Percentiles rank a stretch among this genome's conserved stretches.
These are phyloP conservation scores for Phytopythium mirpurense DNA, from an alignment of 352 stramenopile genomes.

Conservation along the genomic window DNA sequence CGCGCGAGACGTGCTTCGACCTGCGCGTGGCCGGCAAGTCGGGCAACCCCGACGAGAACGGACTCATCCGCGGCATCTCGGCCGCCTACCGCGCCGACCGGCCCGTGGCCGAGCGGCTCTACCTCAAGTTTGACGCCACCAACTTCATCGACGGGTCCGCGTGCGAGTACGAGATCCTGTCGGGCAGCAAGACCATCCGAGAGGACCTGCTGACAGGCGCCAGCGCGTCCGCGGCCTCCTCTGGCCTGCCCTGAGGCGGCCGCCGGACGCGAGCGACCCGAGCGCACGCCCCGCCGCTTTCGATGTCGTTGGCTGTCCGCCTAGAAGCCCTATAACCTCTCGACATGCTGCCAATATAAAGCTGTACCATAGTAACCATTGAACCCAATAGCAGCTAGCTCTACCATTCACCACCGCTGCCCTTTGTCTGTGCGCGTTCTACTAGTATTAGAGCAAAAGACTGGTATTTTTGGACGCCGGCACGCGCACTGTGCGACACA, in stretches of 20 bases:
- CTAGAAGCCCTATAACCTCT: background rate
- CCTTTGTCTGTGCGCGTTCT: no score
- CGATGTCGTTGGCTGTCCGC: background rate
- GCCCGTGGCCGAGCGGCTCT: slow-evolving; percentile 57
- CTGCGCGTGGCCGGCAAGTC: slow-evolving; percentile 68
- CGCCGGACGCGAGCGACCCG: background rate
- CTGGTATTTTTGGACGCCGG: no score
- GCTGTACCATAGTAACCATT: slow-evolving; percentile 10
- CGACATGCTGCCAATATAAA: slow-evolving; percentile 10
- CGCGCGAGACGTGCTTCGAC: slow-evolving; percentile 65
- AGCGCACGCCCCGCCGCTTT: background rate
- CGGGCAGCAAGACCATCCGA: slow-evolving; percentile 54
- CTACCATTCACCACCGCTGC: no score
- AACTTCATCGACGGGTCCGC: slow-evolving; percentile 69
- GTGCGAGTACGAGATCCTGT: slow-evolving; percentile 69
- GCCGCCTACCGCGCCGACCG: slow-evolving; percentile 46
- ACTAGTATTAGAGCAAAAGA: no score
- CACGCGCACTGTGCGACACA: no score
- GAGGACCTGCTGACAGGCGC: slow-evolving; percentile 13
- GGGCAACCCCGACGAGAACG: slow-evolving; percentile 38
- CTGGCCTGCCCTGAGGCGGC: background rate
- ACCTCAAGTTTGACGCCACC: slow-evolving; percentile 73
- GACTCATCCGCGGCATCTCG: slow-evolving; percentile 62
- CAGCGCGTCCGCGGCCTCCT: slow-evolving; percentile 2
- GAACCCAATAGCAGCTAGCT: no score